phyloP scores from a whole-genome alignment of 345 rosid species.

The Camelina neglecta region DNA sequence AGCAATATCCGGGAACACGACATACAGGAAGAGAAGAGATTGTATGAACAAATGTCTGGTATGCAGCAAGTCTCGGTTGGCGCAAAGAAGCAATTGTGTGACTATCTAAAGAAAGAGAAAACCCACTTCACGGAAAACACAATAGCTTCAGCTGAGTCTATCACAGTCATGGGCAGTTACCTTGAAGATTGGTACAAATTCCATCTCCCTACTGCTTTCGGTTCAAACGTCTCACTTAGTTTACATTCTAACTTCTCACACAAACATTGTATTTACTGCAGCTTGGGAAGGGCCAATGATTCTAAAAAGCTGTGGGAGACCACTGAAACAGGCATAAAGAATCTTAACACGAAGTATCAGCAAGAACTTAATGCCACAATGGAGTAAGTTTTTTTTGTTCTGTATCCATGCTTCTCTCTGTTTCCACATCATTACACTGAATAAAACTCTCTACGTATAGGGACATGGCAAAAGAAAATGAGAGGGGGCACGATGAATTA shows the following conservation, averaged over 20 bases:
- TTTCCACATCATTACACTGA: conserved; percentile 2
- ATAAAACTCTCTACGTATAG: conserved; percentile 44
- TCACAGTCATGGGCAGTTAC: conserved; percentile 54
- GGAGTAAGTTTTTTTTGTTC: conserved; percentile 31
- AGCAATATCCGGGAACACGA: conserved; percentile 50
- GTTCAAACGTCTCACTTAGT: background rate
- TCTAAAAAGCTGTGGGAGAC: conserved; percentile 66
- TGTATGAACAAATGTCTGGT: conserved; percentile 60
- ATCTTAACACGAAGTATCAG: conserved; percentile 43
- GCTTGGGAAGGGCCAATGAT: conserved; percentile 53
- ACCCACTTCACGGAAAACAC: conserved; percentile 61
- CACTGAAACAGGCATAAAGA: conserved; percentile 46
- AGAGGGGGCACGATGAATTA: conserved; percentile 51
- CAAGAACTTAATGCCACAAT: conserved; percentile 35
- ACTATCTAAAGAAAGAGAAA: conserved; percentile 54
- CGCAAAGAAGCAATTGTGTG: conserved; percentile 55
- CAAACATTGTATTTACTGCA: conserved; percentile 42
- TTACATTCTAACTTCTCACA: conserved; percentile 1
- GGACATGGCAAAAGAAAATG: conserved; percentile 49
- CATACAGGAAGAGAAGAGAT: conserved; percentile 54
- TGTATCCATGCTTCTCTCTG: conserved; percentile 36
- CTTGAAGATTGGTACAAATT: conserved; percentile 67
- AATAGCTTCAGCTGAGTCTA: conserved; percentile 64
- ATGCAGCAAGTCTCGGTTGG: conserved; percentile 66
- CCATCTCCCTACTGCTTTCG: conserved; percentile 1